A percentile compares a stretch with the other conserved stretches of the same genome.
These are phyloP conservation scores for Entomortierella parvispora DNA, from an alignment of 192 early-diverging fungal species.

Conservation along the genomic window DNA sequence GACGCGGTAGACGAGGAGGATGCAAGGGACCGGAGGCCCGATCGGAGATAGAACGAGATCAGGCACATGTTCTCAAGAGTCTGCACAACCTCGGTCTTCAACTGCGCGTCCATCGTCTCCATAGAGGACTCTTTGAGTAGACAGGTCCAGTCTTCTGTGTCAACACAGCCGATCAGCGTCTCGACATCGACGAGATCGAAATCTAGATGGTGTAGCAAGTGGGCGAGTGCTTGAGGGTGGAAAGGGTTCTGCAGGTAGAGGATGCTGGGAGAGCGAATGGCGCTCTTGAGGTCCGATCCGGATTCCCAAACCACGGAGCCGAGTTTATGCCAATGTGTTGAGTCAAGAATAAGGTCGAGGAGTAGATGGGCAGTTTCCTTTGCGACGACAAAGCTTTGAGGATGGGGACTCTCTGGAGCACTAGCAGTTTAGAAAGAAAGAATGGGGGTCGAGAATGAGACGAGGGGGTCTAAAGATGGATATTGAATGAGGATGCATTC, in stretches of 20 bases:
- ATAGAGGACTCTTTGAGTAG: conserved; percentile 17
- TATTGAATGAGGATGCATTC: neutral
- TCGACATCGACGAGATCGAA: conserved; percentile 31
- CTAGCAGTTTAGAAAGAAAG: conserved; percentile 3
- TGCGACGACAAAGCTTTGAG: conserved; percentile 14
- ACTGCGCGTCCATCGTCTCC: neutral
- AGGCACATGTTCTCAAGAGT: conserved; percentile 35
- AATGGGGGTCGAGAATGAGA: too few species aligned
- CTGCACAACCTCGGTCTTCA: conserved; percentile 20
- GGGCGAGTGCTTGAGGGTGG: conserved; percentile 25
- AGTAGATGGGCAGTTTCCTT: conserved; percentile 13
- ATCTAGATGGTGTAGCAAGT: conserved; percentile 24
- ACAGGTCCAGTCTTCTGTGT: conserved; percentile 41
- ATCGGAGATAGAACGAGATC: conserved; percentile 43
- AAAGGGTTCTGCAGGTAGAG: conserved; percentile 45
- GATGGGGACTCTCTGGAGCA: conserved; percentile 16
- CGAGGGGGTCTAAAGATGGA: too few species aligned
- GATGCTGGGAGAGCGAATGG: conserved; percentile 28
- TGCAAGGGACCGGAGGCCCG: neutral
- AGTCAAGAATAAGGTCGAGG: conserved; percentile 29
- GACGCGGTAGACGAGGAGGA: neutral
- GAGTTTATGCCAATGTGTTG: conserved; percentile 34
- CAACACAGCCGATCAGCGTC: conserved; percentile 38
- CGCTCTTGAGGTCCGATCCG: conserved; percentile 29
- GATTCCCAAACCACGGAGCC: conserved; percentile 37